Evolutionary conservation across 1,139 yeast species (phyloP).

Genomic region (Magnusiomyces magnusii): DNA sequence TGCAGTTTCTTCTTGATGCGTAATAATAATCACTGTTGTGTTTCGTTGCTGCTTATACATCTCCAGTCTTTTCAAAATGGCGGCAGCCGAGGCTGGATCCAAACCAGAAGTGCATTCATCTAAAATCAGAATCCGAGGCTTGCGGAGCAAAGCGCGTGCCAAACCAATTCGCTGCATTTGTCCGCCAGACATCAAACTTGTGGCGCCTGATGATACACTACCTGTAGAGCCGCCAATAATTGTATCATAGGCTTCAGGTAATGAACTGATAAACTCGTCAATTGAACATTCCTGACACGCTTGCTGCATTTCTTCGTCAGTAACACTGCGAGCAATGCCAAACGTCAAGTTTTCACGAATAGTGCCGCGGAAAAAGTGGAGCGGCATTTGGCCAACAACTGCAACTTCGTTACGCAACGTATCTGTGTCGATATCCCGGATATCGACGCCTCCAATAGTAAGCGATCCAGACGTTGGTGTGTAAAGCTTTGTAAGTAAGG

Average conservation of each 20-base stretch:
- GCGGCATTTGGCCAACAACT: conserved; percentile 80
- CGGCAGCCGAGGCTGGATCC: conserved; percentile 49
- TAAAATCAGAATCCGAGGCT: conserved; percentile 51
- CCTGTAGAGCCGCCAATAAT: conserved; percentile 38
- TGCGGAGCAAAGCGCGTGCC: conserved; percentile 63
- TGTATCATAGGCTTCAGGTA: conserved; percentile 40
- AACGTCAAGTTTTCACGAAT: conserved; percentile 68
- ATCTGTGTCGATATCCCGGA: conserved; percentile 51
- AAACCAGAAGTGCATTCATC: conserved; percentile 75
- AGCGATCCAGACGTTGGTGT: conserved; percentile 51
- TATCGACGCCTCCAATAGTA: conserved; percentile 52
- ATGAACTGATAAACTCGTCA: conserved; percentile 30
- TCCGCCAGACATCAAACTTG: conserved; percentile 58
- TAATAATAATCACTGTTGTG: conserved; percentile 70
- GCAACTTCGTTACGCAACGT: conserved; percentile 61
- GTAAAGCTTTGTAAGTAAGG: conserved; percentile 59
- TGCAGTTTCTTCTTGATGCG: conserved; percentile 79
- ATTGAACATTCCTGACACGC: conserved; percentile 30
- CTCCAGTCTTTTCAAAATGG: conserved; percentile 32
- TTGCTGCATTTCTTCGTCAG: conserved; percentile 29
- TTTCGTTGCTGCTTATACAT: conserved; percentile 49
- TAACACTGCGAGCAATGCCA: conserved; percentile 39
- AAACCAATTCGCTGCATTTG: conserved; percentile 83
- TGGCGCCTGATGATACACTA: conserved; percentile 26
- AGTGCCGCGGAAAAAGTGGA: conserved; percentile 62